Base-by-base conservation (phyloP, 345 rosid species). In the Melaleuca alternifolia region DNA sequence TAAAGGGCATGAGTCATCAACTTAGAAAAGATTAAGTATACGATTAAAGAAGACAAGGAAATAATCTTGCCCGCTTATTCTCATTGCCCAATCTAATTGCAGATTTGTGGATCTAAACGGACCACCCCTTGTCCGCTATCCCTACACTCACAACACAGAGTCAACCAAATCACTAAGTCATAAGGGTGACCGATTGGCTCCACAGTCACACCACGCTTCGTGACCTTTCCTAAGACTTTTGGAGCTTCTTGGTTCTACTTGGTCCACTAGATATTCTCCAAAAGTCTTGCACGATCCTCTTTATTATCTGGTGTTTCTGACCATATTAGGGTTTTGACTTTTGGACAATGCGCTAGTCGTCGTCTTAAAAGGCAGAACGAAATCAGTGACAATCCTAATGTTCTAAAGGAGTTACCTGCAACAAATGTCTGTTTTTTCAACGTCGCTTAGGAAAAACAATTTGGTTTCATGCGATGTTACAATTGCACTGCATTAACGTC, bases 21-120 rank as follows among this genome's bases (percentile, higher is more conserved):
- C 10, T 33, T 23, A 21, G 33, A 48, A 61, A 9, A 37, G n/a
- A 48, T 16, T 51, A 30, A 50, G 33, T 54, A 44, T 50, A 59
- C 83, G 83, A 37, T 87, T 44, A 88, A 86, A 44, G 89, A 85
- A 86, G 94, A 91, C 89, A 90, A 81, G 86, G 20, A n/a, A 88
- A 85, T 87, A 41, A 59, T 46, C 52, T 7, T 86, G 87, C 71
- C 89, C 86, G 81, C 83, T 33, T 82, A 53, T 53, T 83, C 51
- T 18, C 50, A 54, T 51, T 37, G 54, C 79, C 61, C 26, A 14
- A 37, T 24, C 65, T 28, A 83, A n/a, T 77, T 87, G 54, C 28
- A 41, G 41, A 41, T 41, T 84, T 51, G 41, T 33, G 37, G 87
- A 89, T 53, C 28, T 82, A 33, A 33, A 33, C 33, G 41, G 41